Evolutionary conservation across 1,139 yeast species (phyloP), one percentile per base, ranked within the genome.

Genomic region (Diutina rugosa): DNA sequence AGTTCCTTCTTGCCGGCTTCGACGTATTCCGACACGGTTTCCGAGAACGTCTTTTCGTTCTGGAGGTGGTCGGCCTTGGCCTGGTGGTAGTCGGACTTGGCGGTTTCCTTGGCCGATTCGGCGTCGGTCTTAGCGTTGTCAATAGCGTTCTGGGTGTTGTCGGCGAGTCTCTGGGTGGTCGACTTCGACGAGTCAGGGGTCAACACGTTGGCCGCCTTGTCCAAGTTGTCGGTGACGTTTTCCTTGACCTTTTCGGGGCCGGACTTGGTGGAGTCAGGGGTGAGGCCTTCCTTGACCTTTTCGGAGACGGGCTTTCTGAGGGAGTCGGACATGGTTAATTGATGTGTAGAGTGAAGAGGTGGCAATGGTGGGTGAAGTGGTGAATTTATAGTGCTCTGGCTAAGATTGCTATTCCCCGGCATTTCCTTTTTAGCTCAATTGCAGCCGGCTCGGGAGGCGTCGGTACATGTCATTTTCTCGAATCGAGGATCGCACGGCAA

Each of bases 221-320:
- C 53, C 26, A 32, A 49, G 44, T 4, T 9, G 28, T 49, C 28
- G 28, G 53, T 49, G 44, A 90, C 45, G n/a, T 8, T 18, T 32
- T 49, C 53, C 53, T 49, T 49, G 5, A 18, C 26, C 44, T 49
- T 49, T 32, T 49, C 44, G 21, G 26, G 28, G 28, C 26, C n/a
- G 29, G 53, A 16, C 53, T 49, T 49, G 16, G 32, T 44, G 6
- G 53, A 49, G n/a, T 49, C 53, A 16, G 53, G 53, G 29, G 53
- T 49, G 26, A 49, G 32, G 8, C 44, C 41, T 49, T 49, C 53
- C 12, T n/a, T n/a, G 16, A 49, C 45, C 53, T 49, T 49, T 30
- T 49, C 53, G 41, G 44, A 30, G 32, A 49, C 28, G 35, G 53
- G 53, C 53, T 49, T 49, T 49, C 53, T 49, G 32, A 49, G 32